phyloP scores from a whole-genome alignment of 495 filamentous ascomycete species.

The Aspergillus baeticus region DNA sequence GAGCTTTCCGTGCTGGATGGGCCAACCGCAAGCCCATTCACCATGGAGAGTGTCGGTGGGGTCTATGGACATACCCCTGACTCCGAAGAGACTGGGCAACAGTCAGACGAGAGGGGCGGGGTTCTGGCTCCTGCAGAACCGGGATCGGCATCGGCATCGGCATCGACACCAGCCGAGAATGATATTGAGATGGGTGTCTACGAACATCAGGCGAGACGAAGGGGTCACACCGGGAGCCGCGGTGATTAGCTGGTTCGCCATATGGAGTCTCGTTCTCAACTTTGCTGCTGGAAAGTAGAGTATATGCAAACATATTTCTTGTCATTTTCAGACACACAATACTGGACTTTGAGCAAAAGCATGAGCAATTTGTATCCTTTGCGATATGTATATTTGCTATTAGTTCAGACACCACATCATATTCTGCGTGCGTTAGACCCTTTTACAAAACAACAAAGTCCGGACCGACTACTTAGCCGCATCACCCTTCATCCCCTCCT shows the following conservation, averaged over 20 bases:
- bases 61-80: conserved; percentile 49
- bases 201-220: conserved; percentile 27
- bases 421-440: no score
- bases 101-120: conserved; percentile 8
- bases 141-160: no score
- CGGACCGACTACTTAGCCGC: conserved; percentile 30
- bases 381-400: no score
- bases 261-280: no score
- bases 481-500: conserved; percentile 63
- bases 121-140: conserved; percentile 18
- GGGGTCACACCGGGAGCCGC: conserved; percentile 31
- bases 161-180: conserved; percentile 30
- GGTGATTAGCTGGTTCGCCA: background rate
- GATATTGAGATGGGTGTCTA: conserved; percentile 42
- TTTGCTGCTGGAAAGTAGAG: no score
- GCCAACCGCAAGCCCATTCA: conserved; percentile 79
- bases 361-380: no score
- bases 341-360: no score
- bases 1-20: conserved; percentile 75
- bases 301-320: no score
- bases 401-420: no score
- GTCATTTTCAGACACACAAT: no score
- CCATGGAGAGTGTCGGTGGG: conserved; percentile 81
- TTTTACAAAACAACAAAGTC: no score
- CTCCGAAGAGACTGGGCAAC: conserved; percentile 19